Conservation (phyloP, 2,329 filamentous ascomycete species). For the Cadophora sp. region DNA sequence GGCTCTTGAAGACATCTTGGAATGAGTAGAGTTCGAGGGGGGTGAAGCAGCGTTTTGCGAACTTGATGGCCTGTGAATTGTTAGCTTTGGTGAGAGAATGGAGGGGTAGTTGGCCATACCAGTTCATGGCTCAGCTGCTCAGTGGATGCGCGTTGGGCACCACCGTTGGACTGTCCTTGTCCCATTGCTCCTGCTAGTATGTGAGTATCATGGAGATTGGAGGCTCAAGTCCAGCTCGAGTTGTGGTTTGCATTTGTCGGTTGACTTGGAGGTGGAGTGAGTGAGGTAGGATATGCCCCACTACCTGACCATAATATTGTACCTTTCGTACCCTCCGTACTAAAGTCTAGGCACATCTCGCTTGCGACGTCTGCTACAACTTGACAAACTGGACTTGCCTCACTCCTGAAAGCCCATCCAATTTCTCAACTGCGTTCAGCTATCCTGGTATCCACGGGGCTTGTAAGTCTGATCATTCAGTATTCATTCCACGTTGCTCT, state of each 20-base stretch:
- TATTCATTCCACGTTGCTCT: too few species aligned
- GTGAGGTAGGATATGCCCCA: too few species aligned
- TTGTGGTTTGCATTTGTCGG: background rate
- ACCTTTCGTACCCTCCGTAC: too few species aligned
- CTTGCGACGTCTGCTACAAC: too few species aligned
- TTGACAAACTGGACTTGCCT: too few species aligned
- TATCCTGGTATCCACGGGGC: too few species aligned
- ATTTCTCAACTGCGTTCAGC: too few species aligned
- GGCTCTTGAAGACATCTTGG: constrained; percentile 73
- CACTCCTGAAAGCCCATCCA: too few species aligned
- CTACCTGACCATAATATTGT: too few species aligned
- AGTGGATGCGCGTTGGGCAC: constrained; percentile 37
- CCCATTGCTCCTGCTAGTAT: constrained; percentile 39
- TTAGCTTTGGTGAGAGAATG: constrained; percentile 22
- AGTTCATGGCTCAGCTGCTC: constrained; percentile 44
- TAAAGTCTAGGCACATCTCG: too few species aligned
- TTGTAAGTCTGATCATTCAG: too few species aligned
- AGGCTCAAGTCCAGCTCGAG: constrained; percentile 34
- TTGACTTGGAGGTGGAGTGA: background rate
- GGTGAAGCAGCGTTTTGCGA: constrained; percentile 74
- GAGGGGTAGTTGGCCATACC: constrained; percentile 33
- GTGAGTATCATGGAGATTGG: constrained; percentile 1
- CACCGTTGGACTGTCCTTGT: constrained; percentile 43
- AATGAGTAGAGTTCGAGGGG: constrained; percentile 76
- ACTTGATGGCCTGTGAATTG: constrained; percentile 59